Conservation (phyloP, 2,329 filamentous ascomycete genomes). For the Fusarium sarcochroum region DNA sequence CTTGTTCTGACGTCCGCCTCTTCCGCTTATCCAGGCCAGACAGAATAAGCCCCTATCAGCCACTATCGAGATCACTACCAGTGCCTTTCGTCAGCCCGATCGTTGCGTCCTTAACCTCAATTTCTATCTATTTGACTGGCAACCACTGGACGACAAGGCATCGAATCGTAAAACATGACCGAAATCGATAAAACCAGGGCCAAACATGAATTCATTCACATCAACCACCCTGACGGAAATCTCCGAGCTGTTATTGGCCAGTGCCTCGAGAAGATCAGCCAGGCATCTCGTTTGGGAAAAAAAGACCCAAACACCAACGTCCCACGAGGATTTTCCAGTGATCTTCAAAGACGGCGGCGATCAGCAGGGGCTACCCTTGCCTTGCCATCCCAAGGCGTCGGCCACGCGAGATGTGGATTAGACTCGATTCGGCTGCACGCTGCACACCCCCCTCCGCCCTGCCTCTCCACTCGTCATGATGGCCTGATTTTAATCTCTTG, state of each 20-base stretch:
- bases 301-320: constrained; percentile 22
- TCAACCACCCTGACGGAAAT: constrained; percentile 43
- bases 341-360: constrained; percentile 50
- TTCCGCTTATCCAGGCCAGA: constrained; percentile 17
- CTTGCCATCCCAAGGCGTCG: constrained; percentile 41
- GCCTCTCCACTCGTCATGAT: constrained; percentile 45
- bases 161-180: constrained; percentile 16
- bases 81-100: constrained; percentile 5
- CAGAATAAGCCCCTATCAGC: constrained; percentile 9
- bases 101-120: constrained; percentile 10
- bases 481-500: constrained; percentile 51
- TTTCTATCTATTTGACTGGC: neutral
- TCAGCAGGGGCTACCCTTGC: constrained; percentile 48
- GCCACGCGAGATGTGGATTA: constrained; percentile 52
- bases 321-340: constrained; percentile 49
- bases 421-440: constrained; percentile 42
- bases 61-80: constrained; percentile 20
- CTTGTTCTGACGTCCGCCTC: constrained; percentile 11
- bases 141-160: neutral
- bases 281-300: constrained; percentile 36
- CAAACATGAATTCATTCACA: constrained; percentile 30
- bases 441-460: constrained; percentile 22
- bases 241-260: constrained; percentile 37
- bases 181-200: neutral
- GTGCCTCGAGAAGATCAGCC: constrained; percentile 33